Evolutionary conservation across 352 stramenopile genomes (phyloP), one percentile per base, ranked within the genome.

Genomic region (Phytophthora cactorum): DNA sequence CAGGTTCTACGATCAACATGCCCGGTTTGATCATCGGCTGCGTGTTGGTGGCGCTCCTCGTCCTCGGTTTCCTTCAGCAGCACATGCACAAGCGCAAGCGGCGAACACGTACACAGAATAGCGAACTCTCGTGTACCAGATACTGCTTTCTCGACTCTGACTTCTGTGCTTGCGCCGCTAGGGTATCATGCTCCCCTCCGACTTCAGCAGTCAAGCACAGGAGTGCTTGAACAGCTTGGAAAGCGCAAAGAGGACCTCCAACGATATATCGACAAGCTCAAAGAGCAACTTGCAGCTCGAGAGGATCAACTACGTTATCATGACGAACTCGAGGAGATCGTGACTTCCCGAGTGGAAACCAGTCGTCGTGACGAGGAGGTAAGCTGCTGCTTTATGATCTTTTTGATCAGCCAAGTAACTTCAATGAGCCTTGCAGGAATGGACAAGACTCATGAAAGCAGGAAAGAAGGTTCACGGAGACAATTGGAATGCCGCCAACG

Each of bases 321-420:
- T 52, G 79, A 91, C 28, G 71, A 89, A 53, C 83, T 93, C 5
- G 81, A 93, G 59, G 68, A 81, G 31, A 76, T 91, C 27, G 76
- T 92, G 28, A 92, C 84, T 0, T 75, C 75, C 7, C 75, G 81
- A 15, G 69, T 80, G 14, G 72, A 85, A 60, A 92, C 72, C 3
- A 81, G 66, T 70, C 71, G 66, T 5, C 69, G 63, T 22, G 69
- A 90, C 27, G 77, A 90, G 12, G 52, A 82, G 66, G 82, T 90
- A 44, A 39, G 34, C 15, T 10, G 34, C 9, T n/a, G 22, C 22
- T 43, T 28, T 11, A 3, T 25, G 17, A 11, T 43, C 44, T 8
- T 53, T 49, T 45, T 69, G 27, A 38, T 5, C n/a, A 28, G 25
- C 11, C 29, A 51, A 14, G 38, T 46, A 14, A 66, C 36, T 62